A percentile compares a stretch with the other conserved stretches of the same genome.
phyloP scores from a whole-genome alignment of 306 rosid species.

The Elaeagnus macrophylla region DNA sequence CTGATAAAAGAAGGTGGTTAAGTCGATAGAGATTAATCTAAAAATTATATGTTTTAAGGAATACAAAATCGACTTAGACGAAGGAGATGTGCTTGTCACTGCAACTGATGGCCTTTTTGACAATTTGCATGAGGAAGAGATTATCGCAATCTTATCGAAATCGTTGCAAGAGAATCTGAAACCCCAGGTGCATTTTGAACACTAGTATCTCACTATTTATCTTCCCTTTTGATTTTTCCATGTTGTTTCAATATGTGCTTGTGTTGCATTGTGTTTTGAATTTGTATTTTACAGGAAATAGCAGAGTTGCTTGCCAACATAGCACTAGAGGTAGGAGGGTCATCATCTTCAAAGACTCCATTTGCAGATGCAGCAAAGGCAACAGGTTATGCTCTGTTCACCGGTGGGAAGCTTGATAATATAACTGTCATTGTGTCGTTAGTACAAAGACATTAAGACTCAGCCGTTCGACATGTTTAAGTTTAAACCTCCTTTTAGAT shows the following conservation, averaged over 20 bases:
- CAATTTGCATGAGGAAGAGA: slow-evolving; percentile 73
- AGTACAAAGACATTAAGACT: slow-evolving; percentile 29
- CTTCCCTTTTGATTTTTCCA: slow-evolving; percentile 2
- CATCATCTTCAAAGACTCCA: slow-evolving; percentile 49
- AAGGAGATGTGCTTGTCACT: slow-evolving; percentile 55
- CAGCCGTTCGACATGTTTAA: neutral
- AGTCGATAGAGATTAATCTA: neutral
- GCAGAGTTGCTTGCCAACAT: slow-evolving; percentile 48
- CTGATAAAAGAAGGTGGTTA: neutral
- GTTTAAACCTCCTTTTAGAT: neutral
- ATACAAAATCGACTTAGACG: slow-evolving; percentile 38
- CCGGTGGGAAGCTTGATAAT: slow-evolving; percentile 69
- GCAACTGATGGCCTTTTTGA: slow-evolving; percentile 80
- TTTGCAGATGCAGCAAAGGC: slow-evolving; percentile 64
- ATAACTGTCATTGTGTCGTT: slow-evolving; percentile 60
- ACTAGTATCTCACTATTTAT: neutral
- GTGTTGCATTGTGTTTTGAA: slow-evolving; percentile 1
- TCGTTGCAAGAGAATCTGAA: slow-evolving; percentile 35
- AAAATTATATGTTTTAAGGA: slow-evolving; percentile 12
- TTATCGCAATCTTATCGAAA: slow-evolving; percentile 37
- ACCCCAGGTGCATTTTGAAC: slow-evolving; percentile 46
- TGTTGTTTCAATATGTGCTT: too few relatives aligned
- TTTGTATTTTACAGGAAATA: slow-evolving; percentile 38
- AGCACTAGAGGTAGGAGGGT: slow-evolving; percentile 63
- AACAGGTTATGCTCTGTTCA: slow-evolving; percentile 47